Percentiles rank a stretch among this genome's conserved stretches.
These are phyloP conservation scores for Thinopyrum obtusiflorum DNA, from an alignment of 202 grass and related monocot genomes.

Conservation along the genomic window DNA sequence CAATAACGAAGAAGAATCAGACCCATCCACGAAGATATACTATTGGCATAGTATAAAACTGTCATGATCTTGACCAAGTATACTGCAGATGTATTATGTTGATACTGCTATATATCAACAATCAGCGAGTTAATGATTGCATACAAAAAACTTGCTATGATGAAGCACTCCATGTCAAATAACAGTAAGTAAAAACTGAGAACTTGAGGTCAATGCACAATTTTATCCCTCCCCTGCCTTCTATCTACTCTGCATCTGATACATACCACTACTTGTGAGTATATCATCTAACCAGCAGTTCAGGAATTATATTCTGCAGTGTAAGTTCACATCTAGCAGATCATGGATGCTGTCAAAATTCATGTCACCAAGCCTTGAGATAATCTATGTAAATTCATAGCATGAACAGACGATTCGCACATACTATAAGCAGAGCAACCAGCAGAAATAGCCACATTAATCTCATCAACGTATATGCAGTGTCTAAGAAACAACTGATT, in stretches of 20 bases:
- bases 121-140: not conserved
- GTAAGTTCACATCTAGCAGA: constrained; percentile 1
- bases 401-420: not conserved
- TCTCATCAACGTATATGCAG: not conserved
- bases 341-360: constrained; percentile 11
- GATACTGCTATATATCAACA: not conserved
- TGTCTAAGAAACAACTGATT: too few relatives aligned
- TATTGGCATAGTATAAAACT: constrained; percentile 22
- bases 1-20: constrained; percentile 6
- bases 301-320: not conserved
- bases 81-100: not conserved
- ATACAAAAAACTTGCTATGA: constrained; percentile 25
- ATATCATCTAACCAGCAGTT: constrained; percentile 7
- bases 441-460: not conserved
- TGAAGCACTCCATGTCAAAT: constrained; percentile 19
- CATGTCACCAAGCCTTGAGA: not conserved
- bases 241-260: not conserved
- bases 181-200: constrained; percentile 7
- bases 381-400: not conserved
- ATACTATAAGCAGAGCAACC: not conserved
- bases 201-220: not conserved
- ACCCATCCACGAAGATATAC: not conserved
- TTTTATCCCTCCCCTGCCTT: not conserved
- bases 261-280: not conserved
- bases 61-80: constrained; percentile 11